Evolutionary conservation across 805 yeast genomes (phyloP).

Genomic region (Komagataella kurtzmanii): DNA sequence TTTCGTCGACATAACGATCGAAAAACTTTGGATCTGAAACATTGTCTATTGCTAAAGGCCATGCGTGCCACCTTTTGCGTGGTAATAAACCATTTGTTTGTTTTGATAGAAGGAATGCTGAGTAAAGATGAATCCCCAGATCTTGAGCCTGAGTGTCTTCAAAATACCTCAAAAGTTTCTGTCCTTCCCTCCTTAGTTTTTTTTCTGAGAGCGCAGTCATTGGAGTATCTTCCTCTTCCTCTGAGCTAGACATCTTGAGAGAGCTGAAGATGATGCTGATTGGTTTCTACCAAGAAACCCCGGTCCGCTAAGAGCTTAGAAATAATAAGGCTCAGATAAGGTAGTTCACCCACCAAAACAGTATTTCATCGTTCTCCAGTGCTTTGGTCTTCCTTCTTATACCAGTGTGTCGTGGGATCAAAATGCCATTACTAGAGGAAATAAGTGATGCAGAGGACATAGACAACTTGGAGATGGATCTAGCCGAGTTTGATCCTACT

Average conservation of each 20-base stretch:
- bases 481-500: conserved; percentile 76
- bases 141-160: conserved; percentile 42
- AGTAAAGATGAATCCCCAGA: conserved; percentile 52
- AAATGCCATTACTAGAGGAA: conserved; percentile 62
- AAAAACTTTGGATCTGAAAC: conserved; percentile 24
- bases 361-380: background rate
- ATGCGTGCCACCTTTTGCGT: conserved; percentile 30
- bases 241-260: background rate
- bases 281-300: background rate
- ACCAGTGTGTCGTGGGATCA: background rate
- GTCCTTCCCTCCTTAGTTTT: conserved; percentile 7
- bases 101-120: conserved; percentile 30
- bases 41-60: conserved; percentile 35
- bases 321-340: background rate
- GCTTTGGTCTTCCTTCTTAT: background rate
- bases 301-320: background rate
- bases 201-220: background rate
- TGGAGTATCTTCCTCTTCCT: background rate
- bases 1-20: conserved; percentile 15
- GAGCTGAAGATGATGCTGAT: background rate
- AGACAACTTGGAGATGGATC: conserved; percentile 87
- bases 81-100: conserved; percentile 22
- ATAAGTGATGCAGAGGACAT: conserved; percentile 70
- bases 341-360: background rate
- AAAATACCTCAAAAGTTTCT: conserved; percentile 17